phyloP scores from a whole-genome alignment of 371 early-diverging fungal species.

The Actinomucor elegans region DNA sequence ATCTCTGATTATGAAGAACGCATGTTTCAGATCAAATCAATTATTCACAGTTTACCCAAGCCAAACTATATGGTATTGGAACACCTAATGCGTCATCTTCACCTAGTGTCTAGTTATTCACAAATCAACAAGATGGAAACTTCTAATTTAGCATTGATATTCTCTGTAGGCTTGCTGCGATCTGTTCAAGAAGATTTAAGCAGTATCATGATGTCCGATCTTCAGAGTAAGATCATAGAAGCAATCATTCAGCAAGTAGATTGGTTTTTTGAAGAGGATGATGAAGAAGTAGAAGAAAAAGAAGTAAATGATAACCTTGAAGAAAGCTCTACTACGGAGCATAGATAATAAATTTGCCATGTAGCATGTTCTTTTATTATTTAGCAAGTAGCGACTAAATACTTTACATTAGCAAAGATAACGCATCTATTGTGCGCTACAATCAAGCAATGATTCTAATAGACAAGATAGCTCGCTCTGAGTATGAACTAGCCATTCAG shows the following conservation, averaged over 20 bases:
- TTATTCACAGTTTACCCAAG: conserved; percentile 72
- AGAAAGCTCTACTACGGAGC: no score
- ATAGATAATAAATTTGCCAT: no score
- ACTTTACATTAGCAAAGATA: no score
- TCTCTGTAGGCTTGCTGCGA: conserved; percentile 66
- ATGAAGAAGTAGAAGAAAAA: not conserved
- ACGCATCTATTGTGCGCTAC: no score
- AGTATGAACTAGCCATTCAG: no score
- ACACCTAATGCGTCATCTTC: conserved; percentile 72
- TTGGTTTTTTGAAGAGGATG: conserved; percentile 58
- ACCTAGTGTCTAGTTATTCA: conserved; percentile 59
- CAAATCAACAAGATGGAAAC: conserved; percentile 88
- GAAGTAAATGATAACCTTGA: not conserved
- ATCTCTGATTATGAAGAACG: conserved; percentile 75
- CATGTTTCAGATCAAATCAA: conserved; percentile 65
- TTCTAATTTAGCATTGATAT: conserved; percentile 81
- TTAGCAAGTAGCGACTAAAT: no score
- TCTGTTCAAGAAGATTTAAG: conserved; percentile 50
- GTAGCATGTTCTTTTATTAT: no score
- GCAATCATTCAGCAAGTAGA: conserved; percentile 61
- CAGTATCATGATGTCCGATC: conserved; percentile 53
- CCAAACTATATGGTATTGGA: conserved; percentile 70
- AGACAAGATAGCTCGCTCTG: no score
- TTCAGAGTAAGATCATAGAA: conserved; percentile 57
- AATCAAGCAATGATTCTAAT: no score